Evolutionary conservation across 805 yeast species (phyloP), one percentile per base, ranked within the genome.

Genomic region (Nakazawaea ishiwadae): DNA sequence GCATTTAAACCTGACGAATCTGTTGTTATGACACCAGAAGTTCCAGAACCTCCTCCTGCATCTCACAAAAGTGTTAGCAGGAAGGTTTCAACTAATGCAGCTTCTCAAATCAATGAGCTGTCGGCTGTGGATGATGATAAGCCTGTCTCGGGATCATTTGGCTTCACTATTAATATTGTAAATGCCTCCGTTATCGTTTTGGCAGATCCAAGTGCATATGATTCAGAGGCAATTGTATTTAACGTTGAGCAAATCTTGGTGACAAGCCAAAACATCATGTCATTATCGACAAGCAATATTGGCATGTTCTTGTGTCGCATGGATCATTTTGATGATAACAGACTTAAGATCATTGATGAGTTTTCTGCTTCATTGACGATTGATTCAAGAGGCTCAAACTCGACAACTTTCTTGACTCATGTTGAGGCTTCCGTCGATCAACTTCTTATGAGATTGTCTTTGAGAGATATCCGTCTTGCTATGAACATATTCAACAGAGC

Each of bases 141-240:
- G 52, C 44, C 16, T 47, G 31, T 9, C 18, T 17, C 40, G 15
- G 55, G 23, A 15, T 20, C 39, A 6, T 35, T 77, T 18, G 80
- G 79, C 0, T 75, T 73, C 47, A 72, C 85, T 1, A 55, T 91
- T 28, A 88, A 85, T 52, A 62, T 93, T 31, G 78, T 80, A 5
- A 82, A 87, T 42, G 80, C 91, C 0, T 86, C 95, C 0, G 68
- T 91, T 15, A 77, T 87, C 15, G 62, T 93, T 23, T 62, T 93
- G 32, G 96, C 96, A 0, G 85, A 91, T 56, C 86, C 96, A 0
- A 71, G 81, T 1, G 66, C 71, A 6, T 56, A 61, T 2, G 71
- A 79, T 46, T 77, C 96, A 0, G 96, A 90, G 52, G 98, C 98
- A 0, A 74, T 91, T 46, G 96, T 91, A 2, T 83, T 93, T 65